These are phyloP conservation scores for Suillus fuscotomentosus DNA, from an alignment of 768 basidiomycete genomes.

Conservation along the genomic window DNA sequence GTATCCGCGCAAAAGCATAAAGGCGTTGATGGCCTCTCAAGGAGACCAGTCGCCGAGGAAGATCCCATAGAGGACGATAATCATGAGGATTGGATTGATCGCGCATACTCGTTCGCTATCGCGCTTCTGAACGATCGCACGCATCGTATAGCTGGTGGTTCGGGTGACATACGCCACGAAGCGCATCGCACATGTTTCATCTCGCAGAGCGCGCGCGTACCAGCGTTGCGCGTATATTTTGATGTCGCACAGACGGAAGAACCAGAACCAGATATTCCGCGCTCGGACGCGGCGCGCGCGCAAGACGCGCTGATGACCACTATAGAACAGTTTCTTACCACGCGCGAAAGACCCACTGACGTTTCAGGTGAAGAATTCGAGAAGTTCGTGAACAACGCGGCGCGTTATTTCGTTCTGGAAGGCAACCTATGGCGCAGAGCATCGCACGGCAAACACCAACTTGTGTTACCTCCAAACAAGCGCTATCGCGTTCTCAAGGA, in stretches of 20 bases:
- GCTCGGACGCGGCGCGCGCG: too few species aligned
- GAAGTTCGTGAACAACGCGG: not conserved
- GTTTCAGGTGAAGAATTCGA: too few species aligned
- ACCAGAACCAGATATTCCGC: too few species aligned
- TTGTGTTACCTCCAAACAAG: not conserved
- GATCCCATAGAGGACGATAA: not conserved
- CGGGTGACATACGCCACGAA: too few species aligned
- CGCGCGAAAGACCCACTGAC: too few species aligned
- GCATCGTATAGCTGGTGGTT: too few species aligned
- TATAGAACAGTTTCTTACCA: too few species aligned
- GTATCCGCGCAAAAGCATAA: slow-evolving; percentile 16
- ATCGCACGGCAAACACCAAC: not conserved
- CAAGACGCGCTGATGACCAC: too few species aligned
- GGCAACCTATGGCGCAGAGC: not conserved
- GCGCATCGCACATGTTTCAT: too few species aligned
- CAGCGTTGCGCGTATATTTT: too few species aligned
- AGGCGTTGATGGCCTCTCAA: not conserved
- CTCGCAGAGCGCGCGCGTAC: too few species aligned
- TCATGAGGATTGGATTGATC: not conserved
- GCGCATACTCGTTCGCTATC: not conserved
- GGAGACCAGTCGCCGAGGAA: not conserved
- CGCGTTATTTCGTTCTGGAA: not conserved
- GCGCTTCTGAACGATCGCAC: not conserved
- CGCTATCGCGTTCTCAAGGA: not conserved
- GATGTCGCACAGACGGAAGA: too few species aligned